Evolutionary conservation across 164 flowering plant species (phyloP).

Genomic region (Aristolochia contorta): DNA sequence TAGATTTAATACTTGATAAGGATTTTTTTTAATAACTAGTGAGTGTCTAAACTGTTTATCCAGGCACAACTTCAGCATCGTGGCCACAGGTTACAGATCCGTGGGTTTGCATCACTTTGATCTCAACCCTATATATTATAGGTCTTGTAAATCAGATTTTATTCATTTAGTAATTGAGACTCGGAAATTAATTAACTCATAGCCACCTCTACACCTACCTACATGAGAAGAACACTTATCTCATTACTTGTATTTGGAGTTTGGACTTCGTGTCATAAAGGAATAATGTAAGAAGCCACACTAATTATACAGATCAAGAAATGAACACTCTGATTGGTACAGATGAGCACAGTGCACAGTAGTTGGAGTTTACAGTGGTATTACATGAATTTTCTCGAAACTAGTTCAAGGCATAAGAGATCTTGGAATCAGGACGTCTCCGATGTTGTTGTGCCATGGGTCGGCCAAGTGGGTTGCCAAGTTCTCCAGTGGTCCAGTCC

Average conservation of each 20-base stretch:
- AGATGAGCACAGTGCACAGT: constrained; percentile 18
- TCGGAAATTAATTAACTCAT: no score
- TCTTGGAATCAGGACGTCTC: constrained; percentile 69
- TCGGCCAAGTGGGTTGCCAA: constrained; percentile 97
- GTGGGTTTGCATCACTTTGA: background rate
- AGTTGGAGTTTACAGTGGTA: constrained; percentile 19
- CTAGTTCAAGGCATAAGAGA: constrained; percentile 23
- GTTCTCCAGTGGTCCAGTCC: constrained; percentile 98
- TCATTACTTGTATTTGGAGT: constrained; percentile 7
- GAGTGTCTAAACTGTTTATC: background rate
- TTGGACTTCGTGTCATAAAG: background rate
- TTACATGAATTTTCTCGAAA: background rate
- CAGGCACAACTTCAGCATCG: constrained; percentile 10
- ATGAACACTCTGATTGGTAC: constrained; percentile 5
- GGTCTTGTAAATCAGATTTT: background rate
- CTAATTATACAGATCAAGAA: constrained; percentile 7
- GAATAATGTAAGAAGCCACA: constrained; percentile 1
- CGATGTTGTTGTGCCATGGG: constrained; percentile 99
- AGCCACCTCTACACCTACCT: no score
- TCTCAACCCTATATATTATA: constrained; percentile 3
- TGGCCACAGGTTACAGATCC: background rate
- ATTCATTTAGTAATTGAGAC: no score
- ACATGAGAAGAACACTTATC: background rate
- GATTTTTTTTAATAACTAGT: background rate
- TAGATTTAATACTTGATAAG: background rate